A percentile compares a stretch with the other conserved stretches of the same genome.
phyloP scores from a whole-genome alignment of 495 filamentous ascomycete genomes.

The Hypoxylon lenormandii region DNA sequence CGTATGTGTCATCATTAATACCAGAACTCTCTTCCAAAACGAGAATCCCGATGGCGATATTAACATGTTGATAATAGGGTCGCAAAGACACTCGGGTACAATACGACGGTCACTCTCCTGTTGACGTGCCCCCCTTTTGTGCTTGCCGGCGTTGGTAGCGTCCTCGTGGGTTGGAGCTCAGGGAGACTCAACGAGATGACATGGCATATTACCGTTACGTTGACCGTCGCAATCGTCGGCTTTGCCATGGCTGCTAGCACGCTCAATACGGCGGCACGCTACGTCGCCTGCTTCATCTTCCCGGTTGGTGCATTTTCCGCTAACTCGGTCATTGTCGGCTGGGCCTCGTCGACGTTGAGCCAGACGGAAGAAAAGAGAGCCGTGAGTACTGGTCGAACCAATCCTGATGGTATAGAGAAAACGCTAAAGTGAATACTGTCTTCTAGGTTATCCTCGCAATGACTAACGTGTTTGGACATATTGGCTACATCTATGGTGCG shows the following conservation, averaged over 20 bases:
- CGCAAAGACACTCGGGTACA: conserved; percentile 58
- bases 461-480: conserved; percentile 61
- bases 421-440: not conserved
- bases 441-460: conserved; percentile 55
- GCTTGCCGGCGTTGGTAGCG: conserved; percentile 52
- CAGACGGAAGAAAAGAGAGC: conserved; percentile 61
- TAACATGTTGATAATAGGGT: conserved; percentile 46
- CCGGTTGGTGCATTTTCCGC: conserved; percentile 58
- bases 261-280: conserved; percentile 55
- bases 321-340: conserved; percentile 61
- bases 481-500: conserved; percentile 61
- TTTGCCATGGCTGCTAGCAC: conserved; percentile 56
- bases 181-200: conserved; percentile 60
- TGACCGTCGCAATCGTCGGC: conserved; percentile 56
- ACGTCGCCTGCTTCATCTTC: conserved; percentile 60
- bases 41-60: not conserved
- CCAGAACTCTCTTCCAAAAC: not conserved
- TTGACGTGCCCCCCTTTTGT: conserved; percentile 62
- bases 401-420: too few relatives aligned
- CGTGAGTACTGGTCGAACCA: conserved; percentile 38
- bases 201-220: conserved; percentile 60
- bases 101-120: conserved; percentile 56
- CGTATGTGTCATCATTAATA: conserved; percentile 30
- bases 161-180: conserved; percentile 54
- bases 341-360: conserved; percentile 57